phyloP scores from a whole-genome alignment of 495 filamentous ascomycete species.

The Penicillium verhagenii region DNA sequence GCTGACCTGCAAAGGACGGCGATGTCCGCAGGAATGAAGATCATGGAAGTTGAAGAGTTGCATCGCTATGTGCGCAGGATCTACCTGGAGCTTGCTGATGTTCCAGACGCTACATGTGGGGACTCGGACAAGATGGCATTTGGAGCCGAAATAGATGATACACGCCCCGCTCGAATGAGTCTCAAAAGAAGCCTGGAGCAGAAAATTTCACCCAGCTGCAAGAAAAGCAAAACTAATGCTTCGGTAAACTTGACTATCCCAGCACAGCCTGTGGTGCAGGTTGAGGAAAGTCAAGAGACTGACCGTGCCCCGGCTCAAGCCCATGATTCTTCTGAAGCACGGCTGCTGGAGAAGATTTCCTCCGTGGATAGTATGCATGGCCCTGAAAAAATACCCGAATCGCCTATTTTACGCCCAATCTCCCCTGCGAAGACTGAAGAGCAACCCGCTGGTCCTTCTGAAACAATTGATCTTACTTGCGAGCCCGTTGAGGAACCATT shows the following conservation, averaged over 20 bases:
- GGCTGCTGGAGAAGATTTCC: not conserved
- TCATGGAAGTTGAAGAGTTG: conserved; percentile 6
- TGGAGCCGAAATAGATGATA: conserved; percentile 25
- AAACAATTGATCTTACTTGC: not conserved
- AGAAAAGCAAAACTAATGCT: conserved; percentile 17
- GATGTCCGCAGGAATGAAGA: conserved; percentile 10
- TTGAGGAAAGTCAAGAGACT: not conserved
- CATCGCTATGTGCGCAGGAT: conserved; percentile 21
- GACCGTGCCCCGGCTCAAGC: not conserved
- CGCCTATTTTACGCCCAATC: not conserved
- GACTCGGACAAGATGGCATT: conserved; percentile 17
- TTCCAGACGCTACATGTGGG: not conserved
- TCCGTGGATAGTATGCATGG: not conserved
- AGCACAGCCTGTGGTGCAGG: not conserved
- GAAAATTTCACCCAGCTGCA: not conserved
- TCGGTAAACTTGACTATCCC: not conserved
- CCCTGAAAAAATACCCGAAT: not conserved
- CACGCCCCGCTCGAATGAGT: not conserved
- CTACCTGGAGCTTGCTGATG: conserved; percentile 18
- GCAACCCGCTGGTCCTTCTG: not conserved
- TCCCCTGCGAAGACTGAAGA: not conserved
- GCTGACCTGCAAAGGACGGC: conserved; percentile 16
- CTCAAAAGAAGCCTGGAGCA: conserved; percentile 3
- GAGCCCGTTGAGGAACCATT: not conserved
- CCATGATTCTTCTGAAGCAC: not conserved